Evolutionary conservation across 768 basidiomycete genomes (phyloP).

Genomic region (Xerocomellus amylosporus): DNA sequence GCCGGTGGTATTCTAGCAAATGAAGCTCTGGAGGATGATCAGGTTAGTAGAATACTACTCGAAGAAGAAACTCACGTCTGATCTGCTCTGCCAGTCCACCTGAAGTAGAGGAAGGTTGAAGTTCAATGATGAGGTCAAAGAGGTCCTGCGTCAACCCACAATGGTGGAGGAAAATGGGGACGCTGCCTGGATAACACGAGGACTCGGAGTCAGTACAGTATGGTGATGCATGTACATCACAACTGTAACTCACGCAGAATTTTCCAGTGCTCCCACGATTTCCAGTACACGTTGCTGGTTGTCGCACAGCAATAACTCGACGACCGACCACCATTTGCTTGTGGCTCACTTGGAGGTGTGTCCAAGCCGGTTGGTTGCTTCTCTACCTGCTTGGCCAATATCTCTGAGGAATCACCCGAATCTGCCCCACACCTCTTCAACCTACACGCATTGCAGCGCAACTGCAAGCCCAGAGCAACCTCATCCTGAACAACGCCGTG

Average conservation of each 20-base stretch:
- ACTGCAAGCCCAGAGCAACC: background rate
- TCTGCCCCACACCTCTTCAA: too few relatives aligned
- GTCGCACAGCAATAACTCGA: background rate
- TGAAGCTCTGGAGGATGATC: too few relatives aligned
- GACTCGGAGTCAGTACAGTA: too few relatives aligned
- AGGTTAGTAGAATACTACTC: too few relatives aligned
- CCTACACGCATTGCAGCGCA: background rate
- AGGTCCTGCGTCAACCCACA: background rate
- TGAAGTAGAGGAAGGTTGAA: background rate
- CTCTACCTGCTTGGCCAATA: too few relatives aligned
- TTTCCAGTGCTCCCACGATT: background rate
- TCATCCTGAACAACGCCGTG: background rate
- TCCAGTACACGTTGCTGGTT: background rate
- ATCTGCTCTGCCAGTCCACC: background rate
- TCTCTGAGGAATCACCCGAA: too few relatives aligned
- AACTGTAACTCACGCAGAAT: background rate
- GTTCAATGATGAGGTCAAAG: background rate
- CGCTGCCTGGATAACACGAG: background rate
- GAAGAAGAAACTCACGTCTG: background rate
- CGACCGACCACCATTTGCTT: too few relatives aligned
- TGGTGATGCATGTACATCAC: too few relatives aligned
- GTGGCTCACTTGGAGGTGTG: background rate
- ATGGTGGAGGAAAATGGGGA: background rate
- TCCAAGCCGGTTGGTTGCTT: too few relatives aligned
- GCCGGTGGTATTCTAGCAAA: background rate